A percentile compares a stretch with the other conserved stretches of the same genome.
Conservation (phyloP, 1,284 basidiomycete genomes). For the Leccinum huronense region DNA sequence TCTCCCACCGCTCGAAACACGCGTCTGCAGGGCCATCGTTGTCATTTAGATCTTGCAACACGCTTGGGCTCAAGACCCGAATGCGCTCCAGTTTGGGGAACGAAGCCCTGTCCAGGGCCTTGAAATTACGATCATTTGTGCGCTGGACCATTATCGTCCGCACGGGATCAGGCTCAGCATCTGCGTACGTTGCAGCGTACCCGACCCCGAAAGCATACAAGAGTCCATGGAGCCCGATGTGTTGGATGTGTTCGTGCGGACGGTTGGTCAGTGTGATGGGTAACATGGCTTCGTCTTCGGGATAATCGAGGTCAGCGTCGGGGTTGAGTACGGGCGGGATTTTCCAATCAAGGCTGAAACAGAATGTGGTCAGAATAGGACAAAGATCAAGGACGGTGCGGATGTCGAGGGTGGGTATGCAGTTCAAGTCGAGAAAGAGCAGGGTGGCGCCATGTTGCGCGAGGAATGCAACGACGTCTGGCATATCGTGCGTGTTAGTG, state of each 20-base stretch:
- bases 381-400: constrained; percentile 59
- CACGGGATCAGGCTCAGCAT: constrained; percentile 39
- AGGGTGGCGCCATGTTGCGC: constrained; percentile 53
- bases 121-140: constrained; percentile 65
- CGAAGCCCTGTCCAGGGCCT: constrained; percentile 49
- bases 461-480: constrained; percentile 61
- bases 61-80: constrained; percentile 52
- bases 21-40: constrained; percentile 45
- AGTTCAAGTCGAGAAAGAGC: constrained; percentile 61
- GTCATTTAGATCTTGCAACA: constrained; percentile 58
- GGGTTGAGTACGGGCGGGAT: constrained; percentile 37
- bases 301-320: constrained; percentile 26
- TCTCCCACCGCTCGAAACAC: constrained; percentile 62
- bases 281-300: constrained; percentile 32
- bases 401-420: constrained; percentile 53
- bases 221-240: constrained; percentile 69
- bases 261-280: constrained; percentile 41
- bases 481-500: constrained; percentile 46
- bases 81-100: constrained; percentile 62
- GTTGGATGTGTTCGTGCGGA: constrained; percentile 56
- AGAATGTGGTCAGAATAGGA: constrained; percentile 56
- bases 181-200: constrained; percentile 40
- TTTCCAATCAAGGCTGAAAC: constrained; percentile 72
- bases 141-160: constrained; percentile 47
- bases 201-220: constrained; percentile 68